phyloP scores from a whole-genome alignment of 2,329 filamentous ascomycete species.

The Aspergillus sp. region DNA sequence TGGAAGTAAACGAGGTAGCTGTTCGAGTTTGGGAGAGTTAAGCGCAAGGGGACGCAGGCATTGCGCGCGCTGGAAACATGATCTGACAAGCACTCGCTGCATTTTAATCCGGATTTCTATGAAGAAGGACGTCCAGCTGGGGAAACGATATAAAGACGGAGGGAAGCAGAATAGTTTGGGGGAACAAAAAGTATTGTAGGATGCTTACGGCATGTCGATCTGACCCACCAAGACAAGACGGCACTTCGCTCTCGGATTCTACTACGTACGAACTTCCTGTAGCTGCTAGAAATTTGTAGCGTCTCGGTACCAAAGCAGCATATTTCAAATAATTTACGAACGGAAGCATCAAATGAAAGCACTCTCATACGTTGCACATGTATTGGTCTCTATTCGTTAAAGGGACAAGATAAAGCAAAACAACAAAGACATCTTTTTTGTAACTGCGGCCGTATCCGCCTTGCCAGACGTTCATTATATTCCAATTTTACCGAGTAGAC shows the following conservation, averaged over 20 bases:
- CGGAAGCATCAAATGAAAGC: neutral
- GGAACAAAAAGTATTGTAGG: neutral
- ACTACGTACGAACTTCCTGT: too few species aligned
- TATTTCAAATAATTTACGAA: too few species aligned
- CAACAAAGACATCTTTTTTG: neutral
- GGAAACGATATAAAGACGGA: too few species aligned
- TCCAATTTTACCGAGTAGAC: slow-evolving; percentile 71
- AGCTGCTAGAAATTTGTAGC: too few species aligned
- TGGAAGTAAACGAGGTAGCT: neutral
- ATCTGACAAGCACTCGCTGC: too few species aligned
- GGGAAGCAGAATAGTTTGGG: neutral
- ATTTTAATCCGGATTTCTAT: too few species aligned
- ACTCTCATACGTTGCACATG: slow-evolving; percentile 5
- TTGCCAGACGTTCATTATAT: neutral
- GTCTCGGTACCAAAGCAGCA: too few species aligned
- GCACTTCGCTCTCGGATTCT: too few species aligned
- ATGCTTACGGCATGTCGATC: neutral
- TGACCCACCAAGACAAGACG: too few species aligned
- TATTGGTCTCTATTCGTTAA: slow-evolving; percentile 9
- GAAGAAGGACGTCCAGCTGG: too few species aligned
- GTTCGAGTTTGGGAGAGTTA: neutral
- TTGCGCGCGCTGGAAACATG: too few species aligned
- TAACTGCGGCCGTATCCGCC: neutral
- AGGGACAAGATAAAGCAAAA: neutral
- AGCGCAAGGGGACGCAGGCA: too few species aligned